A percentile compares a stretch with the other conserved stretches of the same genome.
These are phyloP conservation scores for Saccharomyces pastorianus DNA, from an alignment of 1,139 yeast species.

Conservation along the genomic window DNA sequence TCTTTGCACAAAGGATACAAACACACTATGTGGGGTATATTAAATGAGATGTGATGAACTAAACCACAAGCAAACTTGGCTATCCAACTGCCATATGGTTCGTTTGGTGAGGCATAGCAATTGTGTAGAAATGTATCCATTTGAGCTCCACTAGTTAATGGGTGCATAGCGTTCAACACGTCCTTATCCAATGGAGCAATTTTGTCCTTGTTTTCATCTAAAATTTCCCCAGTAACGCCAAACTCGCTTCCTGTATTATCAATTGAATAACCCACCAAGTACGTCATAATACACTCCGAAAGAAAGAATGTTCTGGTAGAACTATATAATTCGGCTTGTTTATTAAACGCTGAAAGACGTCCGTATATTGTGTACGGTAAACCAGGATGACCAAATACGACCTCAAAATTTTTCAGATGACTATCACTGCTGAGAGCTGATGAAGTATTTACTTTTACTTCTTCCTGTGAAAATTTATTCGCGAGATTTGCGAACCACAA, in stretches of 20 bases:
- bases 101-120: not conserved
- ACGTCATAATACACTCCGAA: not conserved
- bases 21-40: slow-evolving; percentile 4
- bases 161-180: slow-evolving; percentile 5
- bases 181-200: not conserved
- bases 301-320: not conserved
- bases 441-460: not conserved
- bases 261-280: not conserved
- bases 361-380: not conserved
- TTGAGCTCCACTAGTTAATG: not conserved
- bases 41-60: not conserved
- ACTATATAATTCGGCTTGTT: not conserved
- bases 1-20: slow-evolving; percentile 5
- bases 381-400: not conserved
- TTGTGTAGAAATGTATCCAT: not conserved
- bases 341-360: not conserved
- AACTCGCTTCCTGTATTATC: not conserved
- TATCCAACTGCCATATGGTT: not conserved
- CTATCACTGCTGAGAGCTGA: not conserved
- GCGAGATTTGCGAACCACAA: slow-evolving; percentile 10
- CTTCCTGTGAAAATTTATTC: not conserved
- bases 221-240: not conserved
- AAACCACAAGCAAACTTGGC: not conserved
- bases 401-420: not conserved
- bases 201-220: not conserved